phyloP scores from a whole-genome alignment of 768 basidiomycete genomes.

The Mycena amicta region DNA sequence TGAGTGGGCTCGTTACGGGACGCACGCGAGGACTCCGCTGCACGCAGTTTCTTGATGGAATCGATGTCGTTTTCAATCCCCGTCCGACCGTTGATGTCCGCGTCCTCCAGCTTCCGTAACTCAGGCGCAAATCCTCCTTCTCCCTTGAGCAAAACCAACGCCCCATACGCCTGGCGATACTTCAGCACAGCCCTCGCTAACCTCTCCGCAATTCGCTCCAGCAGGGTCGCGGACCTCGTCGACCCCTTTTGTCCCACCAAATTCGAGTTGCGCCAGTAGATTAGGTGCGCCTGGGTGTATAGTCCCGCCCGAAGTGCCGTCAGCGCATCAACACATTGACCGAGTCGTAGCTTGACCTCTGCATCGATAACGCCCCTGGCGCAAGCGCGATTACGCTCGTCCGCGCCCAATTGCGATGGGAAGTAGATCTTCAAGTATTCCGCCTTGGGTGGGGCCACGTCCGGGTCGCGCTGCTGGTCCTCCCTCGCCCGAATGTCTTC shows the following conservation, averaged over 20 bases:
- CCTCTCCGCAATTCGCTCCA: neutral
- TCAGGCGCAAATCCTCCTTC: neutral
- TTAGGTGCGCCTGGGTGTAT: neutral
- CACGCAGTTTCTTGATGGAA: neutral
- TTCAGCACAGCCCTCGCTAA: neutral
- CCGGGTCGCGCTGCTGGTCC: conserved; percentile 4
- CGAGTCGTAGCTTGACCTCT: neutral
- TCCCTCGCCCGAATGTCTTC: neutral
- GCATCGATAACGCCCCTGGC: neutral
- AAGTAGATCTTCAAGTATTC: conserved; percentile 12
- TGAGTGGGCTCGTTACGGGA: neutral
- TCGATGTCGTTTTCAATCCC: neutral
- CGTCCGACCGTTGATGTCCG: neutral
- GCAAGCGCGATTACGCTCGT: neutral
- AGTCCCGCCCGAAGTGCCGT: neutral
- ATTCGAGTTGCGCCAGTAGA: neutral
- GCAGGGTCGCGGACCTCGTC: neutral
- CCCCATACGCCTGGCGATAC: neutral
- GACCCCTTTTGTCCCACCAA: neutral
- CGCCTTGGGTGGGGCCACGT: conserved; percentile 1
- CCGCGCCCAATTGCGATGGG: conserved; percentile 2
- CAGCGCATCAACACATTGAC: neutral
- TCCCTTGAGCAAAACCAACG: neutral
- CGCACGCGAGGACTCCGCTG: neutral
- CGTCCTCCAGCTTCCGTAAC: neutral